Evolutionary conservation across 2,329 filamentous ascomycete species (phyloP).

Genomic region (Clonostachys solani): DNA sequence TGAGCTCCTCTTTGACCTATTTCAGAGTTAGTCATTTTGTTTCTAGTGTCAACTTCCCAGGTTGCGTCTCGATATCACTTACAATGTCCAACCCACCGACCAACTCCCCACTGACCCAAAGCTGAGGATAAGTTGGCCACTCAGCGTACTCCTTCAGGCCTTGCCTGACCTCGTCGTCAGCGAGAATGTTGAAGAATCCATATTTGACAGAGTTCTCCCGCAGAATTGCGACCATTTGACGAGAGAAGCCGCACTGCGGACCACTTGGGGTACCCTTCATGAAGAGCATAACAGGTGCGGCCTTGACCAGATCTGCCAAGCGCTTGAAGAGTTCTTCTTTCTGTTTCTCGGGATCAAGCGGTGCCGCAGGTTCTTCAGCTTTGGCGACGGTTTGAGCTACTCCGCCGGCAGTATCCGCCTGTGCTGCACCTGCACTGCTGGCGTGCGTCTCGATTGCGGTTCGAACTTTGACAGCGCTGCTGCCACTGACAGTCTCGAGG

Average conservation of each 20-base stretch:
- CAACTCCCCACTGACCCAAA: conserved; percentile 88
- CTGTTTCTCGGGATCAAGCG: conserved; percentile 48
- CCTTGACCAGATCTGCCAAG: conserved; percentile 82
- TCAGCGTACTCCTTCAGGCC: conserved; percentile 97
- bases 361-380: conserved; percentile 26
- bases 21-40: not conserved
- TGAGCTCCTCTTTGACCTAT: conserved; percentile 90
- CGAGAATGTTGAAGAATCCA: conserved; percentile 98
- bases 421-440: conserved; percentile 32
- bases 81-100: conserved; percentile 96
- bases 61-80: conserved; percentile 30
- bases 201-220: conserved; percentile 91
- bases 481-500: conserved; percentile 83
- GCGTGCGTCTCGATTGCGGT: conserved; percentile 81
- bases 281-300: conserved; percentile 96
- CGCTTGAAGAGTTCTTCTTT: conserved; percentile 85
- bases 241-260: conserved; percentile 89
- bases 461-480: conserved; percentile 81
- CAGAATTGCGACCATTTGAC: conserved; percentile 81
- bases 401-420: conserved; percentile 22
- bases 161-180: conserved; percentile 94
- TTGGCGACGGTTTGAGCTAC: conserved; percentile 27
- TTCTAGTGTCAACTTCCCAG: not conserved
- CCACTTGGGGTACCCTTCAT: conserved; percentile 93
- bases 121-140: conserved; percentile 95